Base-by-base conservation (phyloP, 495 filamentous ascomycete species). In the Podospora bellae-mahoneyi region DNA sequence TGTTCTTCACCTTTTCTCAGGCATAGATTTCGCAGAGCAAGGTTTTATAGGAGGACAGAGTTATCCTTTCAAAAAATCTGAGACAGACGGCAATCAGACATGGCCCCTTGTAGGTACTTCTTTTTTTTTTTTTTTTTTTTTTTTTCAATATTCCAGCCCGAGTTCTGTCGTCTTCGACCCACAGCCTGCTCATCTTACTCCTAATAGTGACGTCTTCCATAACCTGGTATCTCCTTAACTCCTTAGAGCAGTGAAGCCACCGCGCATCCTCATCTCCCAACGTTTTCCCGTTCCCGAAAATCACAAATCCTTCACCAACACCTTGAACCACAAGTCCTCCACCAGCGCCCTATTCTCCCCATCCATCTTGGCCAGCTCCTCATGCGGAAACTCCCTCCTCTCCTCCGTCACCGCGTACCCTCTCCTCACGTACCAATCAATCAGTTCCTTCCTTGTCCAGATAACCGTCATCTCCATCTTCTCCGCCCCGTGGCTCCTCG, bases 371-470 rank as follows among this genome's bases (percentile, higher is more conserved):
- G 72, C 74, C 10, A 70, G 64, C 54, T 79, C 76, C 2, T 74
- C 63, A 39, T 70, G 70, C 5, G 81, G 82, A 62, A 85, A 84
- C n/a, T 77, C 77, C 53, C 67, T 60, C 23, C 57, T 68, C 67
- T 80, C 77, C 3, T 81, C 81, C 15, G 79, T 84, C 62, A 66
- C 55, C 6, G 54, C 61, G 63, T 82, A 85, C 2, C 83, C 83
- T 4, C 77, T 71, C n/a, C 81, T 74, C 7, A 65, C 58, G 64
- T 85, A 85, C 81, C 81, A 85, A 53, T 69, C 65, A 34, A 83
- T 78, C 60, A 85, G 71, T 26, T 77, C 73, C 18, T 72, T 23
- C 30, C 83, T 75, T 19, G 72, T 75, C 48, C 77, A 79, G 58
- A 84, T 76, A 15, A 80, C 81, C 32, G 75, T 75, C 68, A 85